phyloP scores from a whole-genome alignment of 768 basidiomycete species.

The Fibroporia radiculosa region DNA sequence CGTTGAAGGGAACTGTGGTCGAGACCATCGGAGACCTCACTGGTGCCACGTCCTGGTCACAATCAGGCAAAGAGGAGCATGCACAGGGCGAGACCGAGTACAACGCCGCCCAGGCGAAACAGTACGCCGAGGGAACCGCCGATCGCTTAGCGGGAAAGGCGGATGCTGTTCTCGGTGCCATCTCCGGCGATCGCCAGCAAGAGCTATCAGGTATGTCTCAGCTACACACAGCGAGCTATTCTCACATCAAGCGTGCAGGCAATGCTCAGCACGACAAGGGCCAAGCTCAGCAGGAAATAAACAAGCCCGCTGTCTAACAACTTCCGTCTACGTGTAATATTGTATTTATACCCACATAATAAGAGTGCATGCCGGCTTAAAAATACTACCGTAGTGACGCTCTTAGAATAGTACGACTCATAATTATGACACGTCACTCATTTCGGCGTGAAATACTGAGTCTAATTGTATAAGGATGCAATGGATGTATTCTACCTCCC shows the following conservation, averaged over 20 bases:
- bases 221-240: neutral
- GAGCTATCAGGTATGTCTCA: conserved; percentile 35
- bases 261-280: conserved; percentile 50
- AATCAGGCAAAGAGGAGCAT: conserved; percentile 43
- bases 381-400: no score
- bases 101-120: conserved; percentile 40
- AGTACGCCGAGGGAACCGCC: conserved; percentile 39
- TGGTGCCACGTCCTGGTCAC: conserved; percentile 33
- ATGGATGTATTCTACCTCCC: no score
- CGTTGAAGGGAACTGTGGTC: conserved; percentile 28
- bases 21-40: conserved; percentile 34
- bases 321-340: neutral
- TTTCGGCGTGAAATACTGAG: no score
- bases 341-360: no score
- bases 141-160: conserved; percentile 44
- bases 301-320: conserved; percentile 24
- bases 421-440: no score
- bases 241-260: conserved; percentile 27
- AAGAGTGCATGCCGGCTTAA: no score
- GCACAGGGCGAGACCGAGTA: conserved; percentile 37
- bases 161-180: conserved; percentile 45
- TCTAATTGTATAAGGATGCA: no score
- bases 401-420: no score
- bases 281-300: conserved; percentile 42
- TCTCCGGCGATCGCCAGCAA: conserved; percentile 47